A percentile compares a stretch with the other conserved stretches of the same genome.
Conservation (phyloP, 1,139 yeast genomes). For the Trichomonascaceae sp. region DNA sequence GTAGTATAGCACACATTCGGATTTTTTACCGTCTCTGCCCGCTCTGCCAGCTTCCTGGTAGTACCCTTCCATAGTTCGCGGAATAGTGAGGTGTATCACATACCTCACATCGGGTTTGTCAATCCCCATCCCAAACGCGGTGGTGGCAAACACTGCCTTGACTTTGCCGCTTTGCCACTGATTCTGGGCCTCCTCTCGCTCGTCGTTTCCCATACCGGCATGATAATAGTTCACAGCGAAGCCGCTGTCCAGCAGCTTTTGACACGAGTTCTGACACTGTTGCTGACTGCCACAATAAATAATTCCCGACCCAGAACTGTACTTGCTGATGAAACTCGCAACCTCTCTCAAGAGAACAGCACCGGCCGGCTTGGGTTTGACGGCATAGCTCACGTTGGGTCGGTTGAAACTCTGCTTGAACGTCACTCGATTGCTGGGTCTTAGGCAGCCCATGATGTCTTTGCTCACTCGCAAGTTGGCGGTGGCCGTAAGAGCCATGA, state of each 20-base stretch:
- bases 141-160: slow-evolving; percentile 86
- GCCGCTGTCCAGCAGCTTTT: slow-evolving; percentile 45
- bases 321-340: slow-evolving; percentile 37
- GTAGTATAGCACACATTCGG: slow-evolving; percentile 75
- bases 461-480: slow-evolving; percentile 85
- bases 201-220: slow-evolving; percentile 83
- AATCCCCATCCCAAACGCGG: slow-evolving; percentile 98
- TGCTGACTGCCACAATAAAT: slow-evolving; percentile 87
- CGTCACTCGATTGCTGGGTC: slow-evolving; percentile 28
- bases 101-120: slow-evolving; percentile 92
- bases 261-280: slow-evolving; percentile 74
- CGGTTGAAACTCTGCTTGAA: slow-evolving; percentile 73
- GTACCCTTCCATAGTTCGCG: slow-evolving; percentile 86
- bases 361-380: slow-evolving; percentile 36
- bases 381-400: slow-evolving; percentile 70
- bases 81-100: slow-evolving; percentile 82
- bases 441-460: slow-evolving; percentile 46
- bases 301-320: slow-evolving; percentile 61
- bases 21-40: slow-evolving; percentile 79
- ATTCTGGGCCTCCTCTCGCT: slow-evolving; percentile 53
- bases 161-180: slow-evolving; percentile 68
- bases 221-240: slow-evolving; percentile 68
- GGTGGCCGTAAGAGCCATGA: slow-evolving; percentile 96
- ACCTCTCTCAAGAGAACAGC: slow-evolving; percentile 12
- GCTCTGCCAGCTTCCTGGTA: slow-evolving; percentile 99